Evolutionary conservation across 2,329 filamentous ascomycete species (phyloP).

Genomic region (Fusarium sp.): DNA sequence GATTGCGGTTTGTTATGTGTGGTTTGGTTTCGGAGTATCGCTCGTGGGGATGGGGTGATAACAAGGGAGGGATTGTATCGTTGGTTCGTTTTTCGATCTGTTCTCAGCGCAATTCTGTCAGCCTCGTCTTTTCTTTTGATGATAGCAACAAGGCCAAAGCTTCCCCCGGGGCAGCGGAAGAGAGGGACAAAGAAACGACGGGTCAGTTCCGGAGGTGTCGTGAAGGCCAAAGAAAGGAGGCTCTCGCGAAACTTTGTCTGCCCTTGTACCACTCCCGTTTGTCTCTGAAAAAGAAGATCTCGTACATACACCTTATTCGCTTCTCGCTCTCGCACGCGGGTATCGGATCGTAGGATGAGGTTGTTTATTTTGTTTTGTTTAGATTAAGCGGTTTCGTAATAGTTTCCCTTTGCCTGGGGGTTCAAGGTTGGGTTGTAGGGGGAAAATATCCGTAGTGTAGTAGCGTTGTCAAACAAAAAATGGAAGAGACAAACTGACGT

Average conservation of each 20-base stretch:
- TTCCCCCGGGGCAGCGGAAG: background rate
- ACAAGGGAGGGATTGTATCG: background rate
- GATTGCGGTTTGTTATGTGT: slow-evolving; percentile 50
- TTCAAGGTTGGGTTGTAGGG: background rate
- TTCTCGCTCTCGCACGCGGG: slow-evolving; percentile 9
- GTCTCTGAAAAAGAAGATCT: background rate
- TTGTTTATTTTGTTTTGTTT: slow-evolving; percentile 20
- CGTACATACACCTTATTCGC: slow-evolving; percentile 21
- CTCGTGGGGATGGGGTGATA: slow-evolving; percentile 5
- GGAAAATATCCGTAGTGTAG: background rate
- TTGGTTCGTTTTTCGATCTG: slow-evolving; percentile 17
- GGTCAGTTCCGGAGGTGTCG: background rate
- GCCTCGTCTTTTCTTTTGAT: slow-evolving; percentile 6
- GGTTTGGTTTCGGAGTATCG: background rate
- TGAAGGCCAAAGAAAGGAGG: background rate
- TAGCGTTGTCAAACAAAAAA: background rate
- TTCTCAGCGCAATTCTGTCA: slow-evolving; percentile 13
- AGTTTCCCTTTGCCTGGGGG: slow-evolving; percentile 5
- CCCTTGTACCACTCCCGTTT: background rate
- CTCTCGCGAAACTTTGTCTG: background rate
- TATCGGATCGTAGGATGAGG: background rate
- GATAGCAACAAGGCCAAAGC: background rate
- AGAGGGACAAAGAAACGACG: slow-evolving; percentile 6
- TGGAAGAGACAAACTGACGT: background rate
- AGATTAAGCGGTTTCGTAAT: slow-evolving; percentile 14